A percentile compares a stretch with the other conserved stretches of the same genome.
phyloP scores from a whole-genome alignment of 2,329 filamentous ascomycete species.

The Aspergillus tamarii region DNA sequence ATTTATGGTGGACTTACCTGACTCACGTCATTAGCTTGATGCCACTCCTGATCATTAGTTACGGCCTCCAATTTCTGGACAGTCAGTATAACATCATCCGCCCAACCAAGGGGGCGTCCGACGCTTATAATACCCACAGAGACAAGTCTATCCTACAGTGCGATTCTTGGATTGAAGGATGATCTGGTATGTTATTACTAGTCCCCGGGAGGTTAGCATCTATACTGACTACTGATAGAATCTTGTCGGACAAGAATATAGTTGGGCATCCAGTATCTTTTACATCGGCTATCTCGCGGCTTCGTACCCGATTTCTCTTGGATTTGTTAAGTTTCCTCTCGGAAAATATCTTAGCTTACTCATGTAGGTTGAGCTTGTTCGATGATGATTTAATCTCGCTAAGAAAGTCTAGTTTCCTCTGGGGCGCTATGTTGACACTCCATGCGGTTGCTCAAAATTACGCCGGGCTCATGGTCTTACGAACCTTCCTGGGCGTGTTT shows the following conservation, averaged over 20 bases:
- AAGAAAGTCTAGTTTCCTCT: slow-evolving; percentile 17
- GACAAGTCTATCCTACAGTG: slow-evolving; percentile 21
- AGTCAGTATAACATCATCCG: slow-evolving; percentile 14
- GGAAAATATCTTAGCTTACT: slow-evolving; percentile 34
- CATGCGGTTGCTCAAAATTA: slow-evolving; percentile 38
- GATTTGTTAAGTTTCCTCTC: slow-evolving; percentile 36
- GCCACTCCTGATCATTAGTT: slow-evolving; percentile 23
- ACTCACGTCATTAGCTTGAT: slow-evolving; percentile 16
- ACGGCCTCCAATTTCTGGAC: slow-evolving; percentile 35
- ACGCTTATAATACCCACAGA: slow-evolving; percentile 10
- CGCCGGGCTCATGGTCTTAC: slow-evolving; percentile 39
- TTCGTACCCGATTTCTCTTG: slow-evolving; percentile 37
- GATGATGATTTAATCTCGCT: not conserved
- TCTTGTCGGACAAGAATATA: slow-evolving; percentile 23
- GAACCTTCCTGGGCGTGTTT: slow-evolving; percentile 46
- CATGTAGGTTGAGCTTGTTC: slow-evolving; percentile 14
- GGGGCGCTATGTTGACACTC: slow-evolving; percentile 35
- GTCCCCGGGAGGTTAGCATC: not conserved
- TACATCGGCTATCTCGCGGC: slow-evolving; percentile 33
- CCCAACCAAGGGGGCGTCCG: no score
- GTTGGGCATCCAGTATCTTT: slow-evolving; percentile 28
- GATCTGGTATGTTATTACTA: slow-evolving; percentile 14
- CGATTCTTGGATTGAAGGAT: slow-evolving; percentile 18
- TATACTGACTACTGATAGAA: not conserved
- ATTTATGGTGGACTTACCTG: not conserved